phyloP scores from a whole-genome alignment of 2,329 filamentous ascomycete genomes.

The Sarocladiaceae sp. region DNA sequence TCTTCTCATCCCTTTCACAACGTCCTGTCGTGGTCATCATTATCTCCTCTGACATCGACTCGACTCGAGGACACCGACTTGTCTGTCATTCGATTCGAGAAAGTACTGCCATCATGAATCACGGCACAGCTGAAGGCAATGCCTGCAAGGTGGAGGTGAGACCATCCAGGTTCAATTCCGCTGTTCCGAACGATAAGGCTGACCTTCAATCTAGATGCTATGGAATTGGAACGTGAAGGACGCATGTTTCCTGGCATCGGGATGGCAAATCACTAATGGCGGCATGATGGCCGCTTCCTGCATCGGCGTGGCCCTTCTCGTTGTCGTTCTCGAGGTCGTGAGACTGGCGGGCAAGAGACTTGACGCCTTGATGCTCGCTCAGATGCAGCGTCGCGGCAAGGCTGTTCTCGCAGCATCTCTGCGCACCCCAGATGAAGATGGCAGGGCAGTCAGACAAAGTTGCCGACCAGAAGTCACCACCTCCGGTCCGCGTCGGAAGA shows the following conservation, averaged over 20 bases:
- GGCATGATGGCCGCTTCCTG: conserved; percentile 77
- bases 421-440: background rate
- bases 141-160: conserved; percentile 29
- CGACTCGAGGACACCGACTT: background rate
- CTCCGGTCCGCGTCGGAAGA: conserved; percentile 13
- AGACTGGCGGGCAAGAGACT: conserved; percentile 69
- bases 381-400: conserved; percentile 7
- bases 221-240: conserved; percentile 76
- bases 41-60: background rate
- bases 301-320: conserved; percentile 69
- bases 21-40: background rate
- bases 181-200: conserved; percentile 8
- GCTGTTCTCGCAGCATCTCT: background rate
- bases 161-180: background rate
- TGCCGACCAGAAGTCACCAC: background rate
- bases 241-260: conserved; percentile 63
- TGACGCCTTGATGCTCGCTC: conserved; percentile 40
- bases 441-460: background rate
- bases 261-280: conserved; percentile 67
- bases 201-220: conserved; percentile 53
- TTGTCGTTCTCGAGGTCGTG: conserved; percentile 66
- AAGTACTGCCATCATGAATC: conserved; percentile 5
- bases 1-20: background rate
- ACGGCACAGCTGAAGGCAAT: conserved; percentile 16
- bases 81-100: background rate